Base-by-base conservation (phyloP, 306 rosid species). In the Alnus glutinosa region DNA sequence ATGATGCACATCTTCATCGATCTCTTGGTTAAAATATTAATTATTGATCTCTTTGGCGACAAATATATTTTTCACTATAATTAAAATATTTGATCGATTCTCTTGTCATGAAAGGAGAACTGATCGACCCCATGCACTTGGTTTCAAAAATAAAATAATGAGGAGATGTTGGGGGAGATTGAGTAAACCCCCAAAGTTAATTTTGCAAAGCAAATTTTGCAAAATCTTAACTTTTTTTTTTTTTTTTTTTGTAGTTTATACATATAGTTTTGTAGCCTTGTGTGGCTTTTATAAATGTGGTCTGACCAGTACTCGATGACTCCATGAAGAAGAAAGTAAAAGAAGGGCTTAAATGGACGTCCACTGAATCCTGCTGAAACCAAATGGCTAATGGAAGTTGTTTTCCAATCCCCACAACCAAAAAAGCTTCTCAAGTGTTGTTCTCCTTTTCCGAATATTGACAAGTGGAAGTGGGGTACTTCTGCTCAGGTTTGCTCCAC, bases 351-450 rank as follows among this genome's bases (percentile, higher is more conserved):
- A 48, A 76, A 23, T 39, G 7, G 47, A 34, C 78, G 55, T 63
- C 47, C 78, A 72, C 78, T 23, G 55, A 50, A 59, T 37, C 19
- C 32, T 47, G 44, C 10, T n/a, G 8, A 61, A 52, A 23, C 28
- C 28, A 23, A 23, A 23, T 23, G 28, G 51, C 50, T 66, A 74
- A 42, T 77, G 74, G 42, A 73, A 37, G 74, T 47, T 68, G 74
- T 47, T 68, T 78, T 78, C 86, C 71, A 23, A 58, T 83, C 86
- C 82, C 79, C 77, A 74, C 76, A 78, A 67, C 1, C 68, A 61
- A 74, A 66, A 57, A 73, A 23, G 51, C 62, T 73, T 55, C 51
- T 3, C 81, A 62, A 46, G 82, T 81, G 75, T 9, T 64, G 4
- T 7, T 39, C 7, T 23, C 70, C 36, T 76, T 61, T 54, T 28